Conservation (phyloP, 2,329 filamentous ascomycete species). For the Trichoderma sp. region DNA sequence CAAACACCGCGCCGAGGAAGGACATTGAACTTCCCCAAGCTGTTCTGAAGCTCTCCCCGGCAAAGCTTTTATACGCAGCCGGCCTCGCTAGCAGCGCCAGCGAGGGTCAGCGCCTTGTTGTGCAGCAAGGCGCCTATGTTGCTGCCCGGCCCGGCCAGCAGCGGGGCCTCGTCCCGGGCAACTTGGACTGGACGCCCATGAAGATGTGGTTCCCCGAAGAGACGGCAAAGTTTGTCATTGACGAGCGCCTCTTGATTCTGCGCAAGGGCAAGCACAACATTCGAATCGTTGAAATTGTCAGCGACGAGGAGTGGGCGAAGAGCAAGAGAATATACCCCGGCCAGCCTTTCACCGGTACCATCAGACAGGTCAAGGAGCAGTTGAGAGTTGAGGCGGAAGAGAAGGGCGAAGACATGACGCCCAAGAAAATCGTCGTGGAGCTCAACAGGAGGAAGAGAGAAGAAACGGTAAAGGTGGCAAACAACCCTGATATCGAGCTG, state of each 20-base stretch:
- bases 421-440: slow-evolving; percentile 37
- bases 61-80: slow-evolving; percentile 61
- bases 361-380: slow-evolving; percentile 49
- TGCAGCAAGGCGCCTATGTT: slow-evolving; percentile 62
- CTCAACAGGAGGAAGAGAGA: slow-evolving; percentile 36
- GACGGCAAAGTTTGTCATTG: slow-evolving; percentile 64
- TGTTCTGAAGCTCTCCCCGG: slow-evolving; percentile 60
- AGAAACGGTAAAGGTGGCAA: slow-evolving; percentile 40
- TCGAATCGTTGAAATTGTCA: slow-evolving; percentile 62
- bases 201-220: slow-evolving; percentile 62
- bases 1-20: slow-evolving; percentile 54
- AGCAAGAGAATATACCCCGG: slow-evolving; percentile 59
- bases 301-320: slow-evolving; percentile 56
- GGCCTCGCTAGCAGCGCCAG: slow-evolving; percentile 60
- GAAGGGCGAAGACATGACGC: slow-evolving; percentile 37
- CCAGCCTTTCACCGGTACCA: slow-evolving; percentile 53
- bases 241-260: slow-evolving; percentile 61
- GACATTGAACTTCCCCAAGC: slow-evolving; percentile 64
- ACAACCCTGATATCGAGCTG: slow-evolving; percentile 49
- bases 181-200: slow-evolving; percentile 64
- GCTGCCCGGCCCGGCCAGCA: slow-evolving; percentile 54
- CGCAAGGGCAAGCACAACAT: slow-evolving; percentile 68
- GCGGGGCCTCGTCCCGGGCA: slow-evolving; percentile 51
- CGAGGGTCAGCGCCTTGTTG: slow-evolving; percentile 63
- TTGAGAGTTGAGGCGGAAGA: slow-evolving; percentile 44